These are phyloP conservation scores for Aureobasidium sp. DNA, from an alignment of 2,329 filamentous ascomycete genomes.

Conservation along the genomic window DNA sequence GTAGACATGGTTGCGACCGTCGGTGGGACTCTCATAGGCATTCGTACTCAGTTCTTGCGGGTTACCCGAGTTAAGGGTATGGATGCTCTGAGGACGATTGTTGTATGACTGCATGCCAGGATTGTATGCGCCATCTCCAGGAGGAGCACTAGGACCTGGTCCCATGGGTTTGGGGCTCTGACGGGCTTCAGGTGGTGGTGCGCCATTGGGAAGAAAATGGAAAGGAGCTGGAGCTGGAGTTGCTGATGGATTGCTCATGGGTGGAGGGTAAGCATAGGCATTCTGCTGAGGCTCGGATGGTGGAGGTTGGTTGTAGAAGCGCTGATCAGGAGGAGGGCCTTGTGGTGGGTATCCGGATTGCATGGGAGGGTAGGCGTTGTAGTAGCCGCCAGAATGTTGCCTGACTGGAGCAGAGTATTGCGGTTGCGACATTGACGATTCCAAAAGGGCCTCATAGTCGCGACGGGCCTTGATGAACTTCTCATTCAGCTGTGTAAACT, in stretches of 20 bases:
- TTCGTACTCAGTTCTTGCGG: constrained; percentile 41
- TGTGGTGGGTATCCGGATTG: constrained; percentile 24
- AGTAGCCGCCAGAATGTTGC: constrained; percentile 11
- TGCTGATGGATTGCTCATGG: constrained; percentile 7
- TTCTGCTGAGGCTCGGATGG: constrained; percentile 14
- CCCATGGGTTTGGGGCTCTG: constrained; percentile 16
- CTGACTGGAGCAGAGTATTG: constrained; percentile 12
- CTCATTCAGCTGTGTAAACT: constrained; percentile 96
- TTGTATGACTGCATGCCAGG: constrained; percentile 16
- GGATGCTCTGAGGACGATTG: constrained; percentile 31
- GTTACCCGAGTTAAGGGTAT: constrained; percentile 28
- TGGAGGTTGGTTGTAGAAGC: constrained; percentile 12
- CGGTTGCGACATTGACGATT: constrained; percentile 92
- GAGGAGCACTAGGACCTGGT: constrained; percentile 16
- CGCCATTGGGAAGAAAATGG: constrained; percentile 28
- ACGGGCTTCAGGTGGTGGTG: constrained; percentile 15
- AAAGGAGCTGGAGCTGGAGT: constrained; percentile 21
- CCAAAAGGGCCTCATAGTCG: constrained; percentile 92
- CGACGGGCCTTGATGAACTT: constrained; percentile 98
- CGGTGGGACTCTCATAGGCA: constrained; percentile 38
- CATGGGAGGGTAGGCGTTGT: constrained; percentile 44
- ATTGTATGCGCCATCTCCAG: constrained; percentile 19
- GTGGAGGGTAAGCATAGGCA: constrained; percentile 11
- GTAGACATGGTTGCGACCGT: constrained; percentile 31
- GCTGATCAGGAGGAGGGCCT: constrained; percentile 19